These are phyloP conservation scores for Zoysia matrella DNA, from an alignment of 202 grass and related monocot species.

Conservation along the genomic window DNA sequence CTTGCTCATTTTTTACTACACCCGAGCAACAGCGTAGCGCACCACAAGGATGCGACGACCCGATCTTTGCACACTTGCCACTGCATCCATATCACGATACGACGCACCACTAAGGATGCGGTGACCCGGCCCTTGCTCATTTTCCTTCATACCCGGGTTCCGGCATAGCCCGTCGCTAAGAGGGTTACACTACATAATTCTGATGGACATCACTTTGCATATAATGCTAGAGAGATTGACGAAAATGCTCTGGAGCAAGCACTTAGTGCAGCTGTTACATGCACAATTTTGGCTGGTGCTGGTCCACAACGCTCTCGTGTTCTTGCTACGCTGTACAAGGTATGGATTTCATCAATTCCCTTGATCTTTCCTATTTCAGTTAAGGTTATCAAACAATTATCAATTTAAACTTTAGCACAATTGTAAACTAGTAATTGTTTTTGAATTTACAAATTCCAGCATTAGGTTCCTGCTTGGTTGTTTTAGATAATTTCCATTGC, in stretches of 20 bases:
- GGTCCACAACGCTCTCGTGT: constrained; percentile 95
- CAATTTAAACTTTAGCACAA: not conserved
- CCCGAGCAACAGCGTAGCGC: too few relatives aligned
- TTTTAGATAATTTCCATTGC: not conserved
- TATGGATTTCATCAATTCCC: constrained; percentile 26
- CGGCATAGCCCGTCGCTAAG: too few relatives aligned
- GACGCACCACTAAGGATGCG: too few relatives aligned
- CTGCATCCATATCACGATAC: too few relatives aligned
- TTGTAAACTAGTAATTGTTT: not conserved
- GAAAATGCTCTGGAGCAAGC: constrained; percentile 98
- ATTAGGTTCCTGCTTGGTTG: not conserved
- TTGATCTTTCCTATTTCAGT: not conserved
- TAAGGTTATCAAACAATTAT: not conserved
- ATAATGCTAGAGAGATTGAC: constrained; percentile 85
- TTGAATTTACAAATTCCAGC: not conserved
- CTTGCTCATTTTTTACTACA: too few relatives aligned
- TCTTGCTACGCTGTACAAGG: constrained; percentile 99
- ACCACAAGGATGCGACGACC: too few relatives aligned
- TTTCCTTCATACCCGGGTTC: too few relatives aligned
- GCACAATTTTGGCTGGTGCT: constrained; percentile 98
- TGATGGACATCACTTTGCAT: constrained; percentile 30
- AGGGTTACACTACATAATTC: not conserved
- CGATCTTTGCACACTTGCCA: too few relatives aligned
- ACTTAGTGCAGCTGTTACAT: constrained; percentile 94
- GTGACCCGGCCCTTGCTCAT: too few relatives aligned